Conservation (phyloP, 2,329 filamentous ascomycete species). For the Fusarium armeniacum region DNA sequence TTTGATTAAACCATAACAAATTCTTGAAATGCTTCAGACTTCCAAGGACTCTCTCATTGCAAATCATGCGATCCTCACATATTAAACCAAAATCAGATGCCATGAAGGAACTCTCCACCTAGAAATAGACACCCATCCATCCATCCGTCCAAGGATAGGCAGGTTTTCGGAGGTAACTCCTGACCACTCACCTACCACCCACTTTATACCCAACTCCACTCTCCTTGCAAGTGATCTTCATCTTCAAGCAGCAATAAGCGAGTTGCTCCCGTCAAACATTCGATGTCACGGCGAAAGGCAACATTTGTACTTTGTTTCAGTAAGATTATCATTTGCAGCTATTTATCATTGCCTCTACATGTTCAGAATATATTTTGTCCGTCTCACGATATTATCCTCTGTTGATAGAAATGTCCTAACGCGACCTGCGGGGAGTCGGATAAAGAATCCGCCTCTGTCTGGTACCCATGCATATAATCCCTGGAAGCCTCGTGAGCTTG, state of each 20-base stretch:
- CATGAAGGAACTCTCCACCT: background rate
- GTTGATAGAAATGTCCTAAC: background rate
- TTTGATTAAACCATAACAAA: background rate
- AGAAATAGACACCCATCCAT: constrained; percentile 2
- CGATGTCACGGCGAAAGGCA: background rate
- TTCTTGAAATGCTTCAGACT: background rate
- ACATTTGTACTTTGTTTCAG: constrained; percentile 4
- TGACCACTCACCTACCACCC: background rate
- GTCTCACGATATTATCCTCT: constrained; percentile 23
- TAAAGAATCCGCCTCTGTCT: background rate
- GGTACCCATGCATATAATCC: constrained; percentile 26
- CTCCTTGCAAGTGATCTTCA: constrained; percentile 33
- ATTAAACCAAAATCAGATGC: constrained; percentile 28
- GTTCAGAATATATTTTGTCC: background rate
- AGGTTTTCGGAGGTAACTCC: constrained; percentile 10
- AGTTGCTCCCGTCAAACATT: background rate
- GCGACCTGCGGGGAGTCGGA: constrained; percentile 20
- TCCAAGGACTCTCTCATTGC: background rate
- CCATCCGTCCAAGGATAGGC: background rate
- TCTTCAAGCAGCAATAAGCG: constrained; percentile 9
- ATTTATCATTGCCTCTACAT: background rate
- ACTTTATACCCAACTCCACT: constrained; percentile 22
- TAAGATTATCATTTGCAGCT: constrained; percentile 2
- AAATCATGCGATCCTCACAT: constrained; percentile 35
- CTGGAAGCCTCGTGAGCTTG: constrained; percentile 3